Evolutionary conservation across 768 basidiomycete species (phyloP).

Genomic region (Hygrocybe punicea): DNA sequence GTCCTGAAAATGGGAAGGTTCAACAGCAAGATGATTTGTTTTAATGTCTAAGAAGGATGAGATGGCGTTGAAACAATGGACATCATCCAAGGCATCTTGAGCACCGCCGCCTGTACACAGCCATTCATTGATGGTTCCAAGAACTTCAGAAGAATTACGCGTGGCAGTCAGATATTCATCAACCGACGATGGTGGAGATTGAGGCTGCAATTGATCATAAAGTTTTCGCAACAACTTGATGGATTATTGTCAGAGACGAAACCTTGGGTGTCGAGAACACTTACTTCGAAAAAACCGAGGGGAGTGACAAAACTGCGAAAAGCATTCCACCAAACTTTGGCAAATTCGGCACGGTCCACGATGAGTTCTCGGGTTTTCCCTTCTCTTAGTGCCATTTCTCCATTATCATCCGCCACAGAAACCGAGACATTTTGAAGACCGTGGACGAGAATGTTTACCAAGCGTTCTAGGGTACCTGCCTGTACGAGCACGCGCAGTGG

Average conservation of each 20-base stretch:
- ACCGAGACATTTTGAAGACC: conserved; percentile 76
- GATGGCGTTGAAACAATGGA: conserved; percentile 56
- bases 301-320: conserved; percentile 82
- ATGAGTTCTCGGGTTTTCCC: conserved; percentile 69
- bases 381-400: conserved; percentile 74
- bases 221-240: conserved; percentile 71
- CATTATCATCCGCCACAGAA: conserved; percentile 81
- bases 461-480: conserved; percentile 70
- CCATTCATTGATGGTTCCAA: conserved; percentile 71
- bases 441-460: conserved; percentile 73
- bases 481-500: conserved; percentile 74
- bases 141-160: conserved; percentile 55
- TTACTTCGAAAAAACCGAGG: conserved; percentile 79
- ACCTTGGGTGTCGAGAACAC: conserved; percentile 15
- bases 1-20: conserved; percentile 41
- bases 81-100: conserved; percentile 74
- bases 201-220: conserved; percentile 53
- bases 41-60: conserved; percentile 56
- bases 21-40: conserved; percentile 50
- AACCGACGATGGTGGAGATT: conserved; percentile 39
- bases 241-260: conserved; percentile 4
- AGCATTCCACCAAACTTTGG: conserved; percentile 76
- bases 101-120: conserved; percentile 68
- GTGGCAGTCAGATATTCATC: conserved; percentile 50
- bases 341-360: conserved; percentile 71